Percentiles rank a stretch among this genome's conserved stretches.
Conservation (phyloP, 148 eudicot genomes). For the Vaccinium macrocarpon region DNA sequence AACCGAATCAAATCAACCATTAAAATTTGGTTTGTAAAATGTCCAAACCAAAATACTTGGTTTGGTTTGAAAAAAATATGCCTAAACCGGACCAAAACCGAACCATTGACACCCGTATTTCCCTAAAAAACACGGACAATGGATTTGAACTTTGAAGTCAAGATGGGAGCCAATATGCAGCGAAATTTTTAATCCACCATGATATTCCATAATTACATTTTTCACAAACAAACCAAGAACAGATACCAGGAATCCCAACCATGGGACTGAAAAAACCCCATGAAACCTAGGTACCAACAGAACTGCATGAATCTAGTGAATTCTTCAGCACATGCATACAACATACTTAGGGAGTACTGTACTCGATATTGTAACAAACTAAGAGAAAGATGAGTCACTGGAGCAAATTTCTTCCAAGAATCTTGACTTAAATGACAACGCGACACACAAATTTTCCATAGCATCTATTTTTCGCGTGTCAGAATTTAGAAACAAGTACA, state of each 20-base stretch:
- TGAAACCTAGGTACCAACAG: not conserved
- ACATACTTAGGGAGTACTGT: not conserved
- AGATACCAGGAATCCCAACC: not conserved
- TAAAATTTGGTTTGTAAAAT: no score
- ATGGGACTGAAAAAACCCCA: not conserved
- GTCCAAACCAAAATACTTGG: no score
- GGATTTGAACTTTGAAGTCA: not conserved
- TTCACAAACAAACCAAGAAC: not conserved
- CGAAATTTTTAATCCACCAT: not conserved
- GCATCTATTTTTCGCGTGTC: not conserved
- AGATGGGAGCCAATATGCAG: not conserved
- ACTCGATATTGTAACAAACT: not conserved
- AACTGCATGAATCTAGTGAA: not conserved
- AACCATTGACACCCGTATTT: no score
- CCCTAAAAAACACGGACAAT: not conserved
- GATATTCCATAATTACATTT: not conserved
- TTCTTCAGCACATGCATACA: not conserved
- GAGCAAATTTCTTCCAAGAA: not conserved
- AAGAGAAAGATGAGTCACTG: not conserved
- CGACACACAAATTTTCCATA: not conserved
- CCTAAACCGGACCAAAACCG: no score
- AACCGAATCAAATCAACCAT: no score
- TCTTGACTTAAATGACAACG: not conserved
- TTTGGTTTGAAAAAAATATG: no score
- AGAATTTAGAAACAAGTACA: not conserved